Evolutionary conservation across 352 stramenopile species (phyloP), one percentile per base, ranked within the genome.

Genomic region (Pythium coloratum): DNA sequence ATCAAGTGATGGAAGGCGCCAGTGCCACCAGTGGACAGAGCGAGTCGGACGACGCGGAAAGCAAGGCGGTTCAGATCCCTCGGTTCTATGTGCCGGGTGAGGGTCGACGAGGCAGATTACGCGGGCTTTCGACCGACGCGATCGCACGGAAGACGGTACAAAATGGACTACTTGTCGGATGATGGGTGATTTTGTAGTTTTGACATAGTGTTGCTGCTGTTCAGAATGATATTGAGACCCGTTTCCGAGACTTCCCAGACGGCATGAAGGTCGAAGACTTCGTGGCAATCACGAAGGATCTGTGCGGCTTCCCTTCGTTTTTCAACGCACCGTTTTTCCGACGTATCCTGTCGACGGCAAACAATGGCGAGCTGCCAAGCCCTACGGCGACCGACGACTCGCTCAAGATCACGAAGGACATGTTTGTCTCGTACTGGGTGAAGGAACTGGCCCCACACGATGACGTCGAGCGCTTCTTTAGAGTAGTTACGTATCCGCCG

Each of bases 271-370:
- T 94, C 12, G 84, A 94, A 59, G 83, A 92, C 55, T 95, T 95
- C 69, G 96, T 98, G 40, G 83, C 93, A 6, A 95, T 99, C 30
- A 99, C 96, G 3, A 99, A 99, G 75, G 97, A 98, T 61, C 78
- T 99, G 18, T 99, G 96, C 73, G 87, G 91, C 9, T 98, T 99
- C 76, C 97, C 97, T n/a, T 98, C 94, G 24, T 99, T 99, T 78
- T 99, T 99, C 74, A 99, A 99, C 71, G 89, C 90, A 34, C 95
- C 97, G 49, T 90, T 99, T 36, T 99, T 98, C 74, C 78, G 88
- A 49, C 84, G 97, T 6, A 98, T 99, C 55, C 60, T 88, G 16
- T 66, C 73, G 34, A 77, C 70, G 0, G 53, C 51, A 1, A 62
- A 70, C 40, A 60, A 70, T 28, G 42, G 44, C 46, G 38, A 66